A percentile compares a stretch with the other conserved stretches of the same genome.
These are phyloP conservation scores for Erythrophleum ivorense DNA, from an alignment of 331 rosid genomes.

Conservation along the genomic window DNA sequence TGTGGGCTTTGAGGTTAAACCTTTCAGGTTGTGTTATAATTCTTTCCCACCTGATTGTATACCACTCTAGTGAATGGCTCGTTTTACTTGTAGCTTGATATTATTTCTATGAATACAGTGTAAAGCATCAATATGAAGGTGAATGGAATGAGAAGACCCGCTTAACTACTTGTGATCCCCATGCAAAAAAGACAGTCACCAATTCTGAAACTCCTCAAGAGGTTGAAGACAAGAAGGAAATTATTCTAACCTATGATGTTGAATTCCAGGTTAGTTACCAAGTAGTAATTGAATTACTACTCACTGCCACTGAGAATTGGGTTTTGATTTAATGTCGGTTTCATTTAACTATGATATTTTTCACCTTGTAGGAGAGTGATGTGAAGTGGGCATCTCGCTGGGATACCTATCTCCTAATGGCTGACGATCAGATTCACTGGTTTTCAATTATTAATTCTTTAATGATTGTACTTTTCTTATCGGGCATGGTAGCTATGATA, in stretches of 20 bases:
- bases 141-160: constrained; percentile 53
- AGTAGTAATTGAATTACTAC: neutral
- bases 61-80: constrained; percentile 4
- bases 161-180: constrained; percentile 70
- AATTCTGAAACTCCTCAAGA: constrained; percentile 71
- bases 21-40: constrained; percentile 56
- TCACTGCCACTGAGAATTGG: constrained; percentile 18
- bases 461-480: constrained; percentile 77
- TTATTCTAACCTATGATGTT: constrained; percentile 72
- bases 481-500: constrained; percentile 84
- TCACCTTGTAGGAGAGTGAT: constrained; percentile 57
- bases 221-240: constrained; percentile 73
- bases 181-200: constrained; percentile 53
- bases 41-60: neutral
- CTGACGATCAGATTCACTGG: constrained; percentile 85
- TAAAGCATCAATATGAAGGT: constrained; percentile 66
- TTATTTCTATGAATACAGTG: constrained; percentile 47
- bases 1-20: constrained; percentile 76
- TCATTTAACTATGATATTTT: neutral
- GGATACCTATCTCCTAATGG: constrained; percentile 83
- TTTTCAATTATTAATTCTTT: constrained; percentile 72
- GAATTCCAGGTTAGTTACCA: constrained; percentile 60
- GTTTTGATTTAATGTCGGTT: constrained; percentile 17
- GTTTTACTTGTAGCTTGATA: constrained; percentile 13
- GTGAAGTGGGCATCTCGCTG: constrained; percentile 83